Base-by-base conservation (phyloP, 2,329 filamentous ascomycete species). In the Penicillium sp. region DNA sequence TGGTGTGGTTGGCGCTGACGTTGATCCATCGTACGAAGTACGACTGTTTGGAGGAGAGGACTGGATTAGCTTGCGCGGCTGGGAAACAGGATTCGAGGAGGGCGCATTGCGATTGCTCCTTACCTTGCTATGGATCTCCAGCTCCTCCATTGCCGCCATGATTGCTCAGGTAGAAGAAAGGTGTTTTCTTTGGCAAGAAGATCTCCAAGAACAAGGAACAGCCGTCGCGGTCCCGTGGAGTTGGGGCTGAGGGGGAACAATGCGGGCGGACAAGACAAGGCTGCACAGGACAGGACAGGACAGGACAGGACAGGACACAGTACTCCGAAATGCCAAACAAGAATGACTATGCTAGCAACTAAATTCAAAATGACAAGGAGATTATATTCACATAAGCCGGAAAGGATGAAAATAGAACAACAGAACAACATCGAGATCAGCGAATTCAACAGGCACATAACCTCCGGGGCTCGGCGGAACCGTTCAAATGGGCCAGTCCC, bases 21-120 rank as follows among this genome's bases (percentile, higher is more conserved):
- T 92, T 90, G 70, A 97, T 91, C 94, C 95, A 99, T 74, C 95
- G 92, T 60, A 99, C 92, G 71, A 99, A 93, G 81, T 99, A 99
- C 67, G 93, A 97, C 95, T 98, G 70, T 59, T 3, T 28, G 4
- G 64, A 28, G 53, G 65, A 51, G 47, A 38, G n/a, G 55, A 65
- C 69, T 69, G 68, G 64, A 57, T 71, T 63, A 72, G 66, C 65
- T 40, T 19, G 64, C 62, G 66, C 65, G 62, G 59, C 61, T 55
- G 19, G 35, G 35, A 15, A 37, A 13, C n/a, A n/a, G 22, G 10
- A 30, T 56, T 30, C 30, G 4, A 22, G 49, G 35, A 13, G 30
- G 22, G 19, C 15, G 6, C 15, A 37, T 45, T 45, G 22, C 9
- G 19, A 45, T 54, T 26, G 40, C n/a, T 38, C n/a, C 83, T 70